Evolutionary conservation across 2,329 filamentous ascomycete genomes (phyloP), one percentile per base, ranked within the genome.

Genomic region (Arthrinium phaeospermum): DNA sequence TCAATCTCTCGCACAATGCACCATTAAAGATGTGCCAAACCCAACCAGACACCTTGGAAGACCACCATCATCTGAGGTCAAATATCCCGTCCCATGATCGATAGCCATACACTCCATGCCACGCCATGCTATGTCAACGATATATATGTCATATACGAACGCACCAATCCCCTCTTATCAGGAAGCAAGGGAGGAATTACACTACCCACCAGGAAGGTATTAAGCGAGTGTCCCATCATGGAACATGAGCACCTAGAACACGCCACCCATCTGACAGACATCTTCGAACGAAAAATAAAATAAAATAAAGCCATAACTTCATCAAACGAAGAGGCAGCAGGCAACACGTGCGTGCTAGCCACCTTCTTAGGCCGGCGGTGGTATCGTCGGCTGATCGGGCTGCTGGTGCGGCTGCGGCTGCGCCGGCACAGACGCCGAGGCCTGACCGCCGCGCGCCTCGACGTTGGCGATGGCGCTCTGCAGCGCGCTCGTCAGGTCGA

Each of bases 401-500:
- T 64, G 34, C 10, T 64, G 34, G 30, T 64, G 34, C 16, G 53
- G 53, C 19, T 61, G 53, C 53, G 30, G 53, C 19, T 41, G 34
- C 34, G 14, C 22, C 34, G 30, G 57, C 34, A 19, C 30, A 3
- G 30, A n/a, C 34, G 30, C 30, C 22, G 30, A n/a, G 8, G 34
- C 19, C 46, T 49, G 19, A 34, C 57, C 53, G 19, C 19, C 34
- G 34, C 67, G 41, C n/a, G 86, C 87, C 82, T 94, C 90, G 0
- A 94, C 89, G 76, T 97, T 97, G 44, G 92, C 90, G 77, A 98
- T 90, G 3, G 95, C 96, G 77, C 92, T 94, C 82, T 98, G 94
- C 76, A 98, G 83, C 8, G 96, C 96, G 78, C 92, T 95, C 4
- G 94, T 96, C 70, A 98, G 84, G 81, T 98, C 96, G 70, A 98